phyloP scores from a whole-genome alignment of 2,329 filamentous ascomycete genomes.

The Drechslera avenae region DNA sequence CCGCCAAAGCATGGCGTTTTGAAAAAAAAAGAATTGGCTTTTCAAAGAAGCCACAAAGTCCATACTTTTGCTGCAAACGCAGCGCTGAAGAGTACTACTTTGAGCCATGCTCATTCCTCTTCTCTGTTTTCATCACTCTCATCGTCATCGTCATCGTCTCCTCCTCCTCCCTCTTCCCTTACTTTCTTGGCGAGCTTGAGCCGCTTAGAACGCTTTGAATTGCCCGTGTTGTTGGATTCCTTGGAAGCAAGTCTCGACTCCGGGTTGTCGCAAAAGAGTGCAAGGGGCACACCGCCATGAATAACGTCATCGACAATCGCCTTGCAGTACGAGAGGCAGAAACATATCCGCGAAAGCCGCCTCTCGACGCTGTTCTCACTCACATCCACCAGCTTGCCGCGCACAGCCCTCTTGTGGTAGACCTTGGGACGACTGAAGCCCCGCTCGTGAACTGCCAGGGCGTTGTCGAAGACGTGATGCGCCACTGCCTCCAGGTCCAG shows the following conservation, averaged over 20 bases:
- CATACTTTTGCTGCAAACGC: too few species aligned
- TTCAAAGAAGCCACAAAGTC: neutral
- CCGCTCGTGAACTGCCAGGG: conserved; percentile 30
- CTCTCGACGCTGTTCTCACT: conserved; percentile 22
- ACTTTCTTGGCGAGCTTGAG: conserved; percentile 11
- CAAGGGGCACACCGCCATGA: conserved; percentile 30
- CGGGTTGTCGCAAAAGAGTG: conserved; percentile 35
- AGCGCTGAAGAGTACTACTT: too few species aligned
- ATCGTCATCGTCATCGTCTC: neutral
- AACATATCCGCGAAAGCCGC: conserved; percentile 30
- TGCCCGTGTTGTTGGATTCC: conserved; percentile 31
- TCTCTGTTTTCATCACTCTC: neutral
- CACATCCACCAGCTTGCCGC: conserved; percentile 30
- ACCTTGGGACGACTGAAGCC: conserved; percentile 27
- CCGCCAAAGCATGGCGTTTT: neutral
- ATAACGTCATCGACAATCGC: conserved; percentile 36
- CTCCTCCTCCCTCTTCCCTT: neutral
- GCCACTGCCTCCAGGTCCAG: conserved; percentile 37
- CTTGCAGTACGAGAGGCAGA: conserved; percentile 27
- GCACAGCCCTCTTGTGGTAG: conserved; percentile 33
- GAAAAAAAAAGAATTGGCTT: neutral
- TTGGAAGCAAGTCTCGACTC: conserved; percentile 27
- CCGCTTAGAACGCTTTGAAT: conserved; percentile 22
- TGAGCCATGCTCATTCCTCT: too few species aligned
- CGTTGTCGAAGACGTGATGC: conserved; percentile 37